A percentile compares a stretch with the other conserved stretches of the same genome.
Evolutionary conservation across 1,284 basidiomycete species (phyloP).

Genomic region (Microbotryum saponariae): DNA sequence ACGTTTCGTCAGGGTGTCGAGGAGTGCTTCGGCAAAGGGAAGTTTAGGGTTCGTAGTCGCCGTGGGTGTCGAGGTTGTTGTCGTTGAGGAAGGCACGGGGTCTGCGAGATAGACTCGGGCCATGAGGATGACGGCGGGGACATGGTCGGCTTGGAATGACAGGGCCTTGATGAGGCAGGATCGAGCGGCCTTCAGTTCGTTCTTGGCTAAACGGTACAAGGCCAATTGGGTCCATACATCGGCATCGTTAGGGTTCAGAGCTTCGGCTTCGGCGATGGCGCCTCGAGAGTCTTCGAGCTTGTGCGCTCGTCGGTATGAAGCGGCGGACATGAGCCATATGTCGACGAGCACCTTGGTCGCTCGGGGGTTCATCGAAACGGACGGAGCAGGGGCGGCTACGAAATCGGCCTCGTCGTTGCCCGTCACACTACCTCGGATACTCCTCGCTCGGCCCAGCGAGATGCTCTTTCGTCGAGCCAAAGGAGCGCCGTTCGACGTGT

Average conservation of each 20-base stretch:
- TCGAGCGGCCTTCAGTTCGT: constrained; percentile 12
- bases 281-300: constrained; percentile 83
- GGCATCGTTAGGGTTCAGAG: constrained; percentile 69
- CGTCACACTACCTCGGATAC: constrained; percentile 1
- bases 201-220: constrained; percentile 9
- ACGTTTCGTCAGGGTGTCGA: constrained; percentile 45
- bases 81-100: constrained; percentile 19
- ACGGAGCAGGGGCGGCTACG: constrained; percentile 36
- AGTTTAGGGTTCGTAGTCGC: constrained; percentile 54
- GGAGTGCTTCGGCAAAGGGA: constrained; percentile 37
- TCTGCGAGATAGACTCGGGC: constrained; percentile 59
- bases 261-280: constrained; percentile 92
- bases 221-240: constrained; percentile 67
- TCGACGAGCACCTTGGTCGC: constrained; percentile 70
- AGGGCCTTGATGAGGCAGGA: constrained; percentile 22
- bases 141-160: constrained; percentile 51
- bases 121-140: constrained; percentile 67
- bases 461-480: background rate
- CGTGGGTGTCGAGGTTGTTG: constrained; percentile 63
- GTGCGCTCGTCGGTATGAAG: constrained; percentile 80
- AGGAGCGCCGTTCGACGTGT: background rate
- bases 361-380: constrained; percentile 40
- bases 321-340: constrained; percentile 88
- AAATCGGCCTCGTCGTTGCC: constrained; percentile 43
- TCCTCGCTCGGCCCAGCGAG: constrained; percentile 4